Evolutionary conservation across 257 asterid genomes (phyloP), one percentile per base, ranked within the genome.

Genomic region (Capsicum chinense): DNA sequence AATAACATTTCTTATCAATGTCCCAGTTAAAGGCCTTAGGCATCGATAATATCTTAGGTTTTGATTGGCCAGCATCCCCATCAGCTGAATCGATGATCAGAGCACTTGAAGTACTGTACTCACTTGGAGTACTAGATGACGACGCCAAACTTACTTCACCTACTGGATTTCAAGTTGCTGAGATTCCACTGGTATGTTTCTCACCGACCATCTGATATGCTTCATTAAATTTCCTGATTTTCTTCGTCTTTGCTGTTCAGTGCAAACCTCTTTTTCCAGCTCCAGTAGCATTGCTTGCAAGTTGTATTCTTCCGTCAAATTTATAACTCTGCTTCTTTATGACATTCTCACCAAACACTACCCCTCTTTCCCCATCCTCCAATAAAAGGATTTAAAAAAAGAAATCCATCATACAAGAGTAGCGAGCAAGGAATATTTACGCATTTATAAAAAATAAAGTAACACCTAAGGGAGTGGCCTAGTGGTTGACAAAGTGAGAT

Each of bases 51-150:
- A 93, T 94, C 80, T 86, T 96, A 91, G 98, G 98, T 81, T 96
- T 96, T 16, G 97, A 94, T 88, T 96, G 99, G 99, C 98, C 94
- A 50, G 92, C 98, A 89, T 90, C 99, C 76, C 98, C 99, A 47
- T 92, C 98, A 21, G 94, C 99, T 70, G 99, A 96, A 89, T 93
- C 98, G 81, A 90, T 96, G 89, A 94, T 96, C 74, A 90, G 99
- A 90, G 99, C 99, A 82, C 95, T 96, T 85, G 99, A 96, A 92
- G 92, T 94, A 83, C 85, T 94, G 79, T 96, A 94, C 86, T 96
- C 99, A 47, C 97, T 94, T 86, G 97, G 98, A 83, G 97, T 95
- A 70, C 88, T 96, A 26, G 98, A 94, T 67, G 95, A 93, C 71
- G 98, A 96, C 89, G 98, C 97, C 85, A 96, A 94, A 83, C 96